A percentile compares a stretch with the other conserved stretches of the same genome.
Evolutionary conservation across 768 basidiomycete genomes (phyloP).

Genomic region (Tubosaeta brunneosetosa): DNA sequence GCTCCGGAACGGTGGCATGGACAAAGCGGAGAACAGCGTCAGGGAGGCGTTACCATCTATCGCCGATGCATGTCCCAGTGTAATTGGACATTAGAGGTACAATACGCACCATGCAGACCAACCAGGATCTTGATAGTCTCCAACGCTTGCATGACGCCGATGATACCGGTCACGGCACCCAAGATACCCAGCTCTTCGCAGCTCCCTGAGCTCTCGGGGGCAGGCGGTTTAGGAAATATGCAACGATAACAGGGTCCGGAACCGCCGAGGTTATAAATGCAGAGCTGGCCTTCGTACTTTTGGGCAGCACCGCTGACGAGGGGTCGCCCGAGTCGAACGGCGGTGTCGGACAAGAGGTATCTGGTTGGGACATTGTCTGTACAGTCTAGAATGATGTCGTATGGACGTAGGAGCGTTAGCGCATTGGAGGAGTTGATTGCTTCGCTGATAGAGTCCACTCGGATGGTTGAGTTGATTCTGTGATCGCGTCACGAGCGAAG

Average conservation of each 20-base stretch:
- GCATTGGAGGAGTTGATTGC: slow-evolving; percentile 65
- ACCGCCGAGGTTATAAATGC: slow-evolving; percentile 62
- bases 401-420: slow-evolving; percentile 49
- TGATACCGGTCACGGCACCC: slow-evolving; percentile 83
- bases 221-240: slow-evolving; percentile 79
- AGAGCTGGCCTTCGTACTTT: slow-evolving; percentile 76
- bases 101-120: slow-evolving; percentile 55
- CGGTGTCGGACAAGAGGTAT: slow-evolving; percentile 86
- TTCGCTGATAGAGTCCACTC: slow-evolving; percentile 48
- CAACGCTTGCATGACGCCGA: slow-evolving; percentile 85
- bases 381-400: slow-evolving; percentile 85
- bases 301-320: slow-evolving; percentile 94
- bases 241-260: slow-evolving; percentile 92
- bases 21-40: slow-evolving; percentile 70
- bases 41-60: slow-evolving; percentile 61
- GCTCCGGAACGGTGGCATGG: slow-evolving; percentile 66
- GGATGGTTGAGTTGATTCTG: slow-evolving; percentile 75
- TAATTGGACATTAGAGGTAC: not conserved
- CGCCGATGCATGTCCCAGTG: slow-evolving; percentile 3
- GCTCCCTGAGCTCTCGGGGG: slow-evolving; percentile 56
- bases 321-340: slow-evolving; percentile 69
- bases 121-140: slow-evolving; percentile 79
- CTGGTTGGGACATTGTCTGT: slow-evolving; percentile 92
- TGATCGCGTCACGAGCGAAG: not conserved
- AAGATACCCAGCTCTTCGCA: slow-evolving; percentile 90